Percentiles rank a stretch among this genome's conserved stretches.
phyloP scores from a whole-genome alignment of 495 filamentous ascomycete species.

The Hypomontagnella monticulosa region DNA sequence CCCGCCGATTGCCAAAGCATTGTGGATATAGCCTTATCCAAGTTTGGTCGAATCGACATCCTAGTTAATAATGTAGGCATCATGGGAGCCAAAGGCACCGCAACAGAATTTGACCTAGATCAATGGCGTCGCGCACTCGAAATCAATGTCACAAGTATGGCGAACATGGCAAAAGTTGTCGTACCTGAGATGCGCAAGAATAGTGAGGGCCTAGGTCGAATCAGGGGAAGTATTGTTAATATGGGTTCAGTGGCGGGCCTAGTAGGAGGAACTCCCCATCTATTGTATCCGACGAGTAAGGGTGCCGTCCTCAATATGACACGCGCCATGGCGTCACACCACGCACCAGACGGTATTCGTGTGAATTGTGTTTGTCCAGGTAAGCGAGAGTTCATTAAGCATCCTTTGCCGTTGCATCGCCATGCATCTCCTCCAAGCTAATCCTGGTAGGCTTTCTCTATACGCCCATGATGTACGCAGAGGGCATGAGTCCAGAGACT shows the following conservation, averaged over 20 bases:
- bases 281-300: conserved; percentile 70
- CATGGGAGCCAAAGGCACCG: conserved; percentile 61
- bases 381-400: conserved; percentile 15
- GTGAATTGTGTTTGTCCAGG: conserved; percentile 71
- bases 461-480: conserved; percentile 67
- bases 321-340: conserved; percentile 66
- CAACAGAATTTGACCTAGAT: conserved; percentile 63
- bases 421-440: not conserved
- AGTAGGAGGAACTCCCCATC: conserved; percentile 65
- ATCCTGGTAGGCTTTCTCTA: conserved; percentile 58
- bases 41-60: conserved; percentile 64
- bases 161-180: conserved; percentile 64
- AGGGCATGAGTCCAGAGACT: conserved; percentile 61
- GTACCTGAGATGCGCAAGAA: conserved; percentile 65
- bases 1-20: conserved; percentile 56
- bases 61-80: conserved; percentile 68
- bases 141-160: conserved; percentile 68
- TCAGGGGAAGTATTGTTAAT: conserved; percentile 63
- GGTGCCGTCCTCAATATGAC: conserved; percentile 69
- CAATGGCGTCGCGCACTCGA: conserved; percentile 63
- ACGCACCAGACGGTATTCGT: conserved; percentile 61
- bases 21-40: conserved; percentile 50
- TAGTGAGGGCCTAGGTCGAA: conserved; percentile 38
- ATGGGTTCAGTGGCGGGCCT: conserved; percentile 66
- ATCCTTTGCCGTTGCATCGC: not conserved